Evolutionary conservation across 495 filamentous ascomycete genomes (phyloP).

Genomic region (Cercophora sp.): DNA sequence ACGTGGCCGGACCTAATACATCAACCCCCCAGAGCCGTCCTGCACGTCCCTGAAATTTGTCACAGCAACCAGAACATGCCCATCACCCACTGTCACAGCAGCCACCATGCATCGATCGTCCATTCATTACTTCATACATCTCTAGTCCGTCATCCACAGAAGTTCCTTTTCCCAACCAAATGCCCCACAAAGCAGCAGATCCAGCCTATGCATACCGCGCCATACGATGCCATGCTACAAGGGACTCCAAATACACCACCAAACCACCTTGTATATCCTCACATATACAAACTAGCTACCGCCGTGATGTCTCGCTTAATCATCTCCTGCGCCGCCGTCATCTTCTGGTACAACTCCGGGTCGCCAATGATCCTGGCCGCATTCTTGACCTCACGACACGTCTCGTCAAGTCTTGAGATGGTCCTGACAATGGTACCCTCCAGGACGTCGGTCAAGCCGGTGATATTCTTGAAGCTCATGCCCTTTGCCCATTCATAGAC

Average conservation of each 20-base stretch:
- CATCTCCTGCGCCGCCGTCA: slow-evolving; percentile 93
- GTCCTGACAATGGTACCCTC: slow-evolving; percentile 95
- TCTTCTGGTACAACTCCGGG: slow-evolving; percentile 87
- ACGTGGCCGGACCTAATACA: no score
- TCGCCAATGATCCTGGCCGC: slow-evolving; percentile 96
- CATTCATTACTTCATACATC: no score
- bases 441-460: slow-evolving; percentile 91
- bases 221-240: background rate
- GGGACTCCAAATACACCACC: background rate
- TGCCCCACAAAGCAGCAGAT: background rate
- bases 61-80: no score
- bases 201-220: background rate
- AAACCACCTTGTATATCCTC: slow-evolving; percentile 9
- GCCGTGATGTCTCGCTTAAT: slow-evolving; percentile 95
- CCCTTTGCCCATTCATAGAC: slow-evolving; percentile 98
- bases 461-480: slow-evolving; percentile 98
- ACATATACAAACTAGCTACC: slow-evolving; percentile 82
- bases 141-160: no score
- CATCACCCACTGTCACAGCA: no score
- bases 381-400: slow-evolving; percentile 95
- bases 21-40: no score
- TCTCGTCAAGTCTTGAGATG: slow-evolving; percentile 90
- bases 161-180: background rate
- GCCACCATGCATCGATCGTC: no score
- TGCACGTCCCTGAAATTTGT: no score